Conservation (phyloP, 371 early-diverging fungal species). For the Apophysomyces ossiformis region DNA sequence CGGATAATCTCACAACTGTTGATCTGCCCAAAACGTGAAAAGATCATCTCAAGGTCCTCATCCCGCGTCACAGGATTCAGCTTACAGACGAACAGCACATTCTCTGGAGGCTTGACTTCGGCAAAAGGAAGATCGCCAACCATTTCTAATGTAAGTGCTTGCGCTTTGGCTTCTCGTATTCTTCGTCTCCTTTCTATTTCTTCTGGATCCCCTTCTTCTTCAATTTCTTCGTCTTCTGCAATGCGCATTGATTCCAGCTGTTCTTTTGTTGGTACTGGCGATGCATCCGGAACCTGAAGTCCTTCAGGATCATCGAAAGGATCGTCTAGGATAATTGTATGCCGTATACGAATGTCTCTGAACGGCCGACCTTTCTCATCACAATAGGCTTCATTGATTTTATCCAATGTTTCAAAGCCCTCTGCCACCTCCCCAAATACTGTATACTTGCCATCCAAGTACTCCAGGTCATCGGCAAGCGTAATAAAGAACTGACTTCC, state of each 20-base stretch:
- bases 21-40: conserved; percentile 92
- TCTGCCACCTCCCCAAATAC: conserved; percentile 97
- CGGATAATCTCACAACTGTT: conserved; percentile 91
- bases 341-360: conserved; percentile 90
- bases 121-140: conserved; percentile 97
- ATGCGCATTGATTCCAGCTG: conserved; percentile 78
- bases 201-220: conserved; percentile 71
- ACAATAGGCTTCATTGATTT: conserved; percentile 75
- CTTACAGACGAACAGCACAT: conserved; percentile 96
- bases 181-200: conserved; percentile 70
- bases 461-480: conserved; percentile 80
- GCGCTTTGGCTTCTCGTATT: conserved; percentile 84
- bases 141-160: conserved; percentile 96
- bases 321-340: conserved; percentile 93
- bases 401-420: conserved; percentile 90
- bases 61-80: conserved; percentile 92
- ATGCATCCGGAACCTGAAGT: conserved; percentile 70
- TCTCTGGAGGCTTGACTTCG: conserved; percentile 96
- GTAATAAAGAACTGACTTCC: conserved; percentile 98
- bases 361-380: conserved; percentile 81
- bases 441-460: conserved; percentile 96
- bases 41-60: conserved; percentile 93
- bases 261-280: conserved; percentile 85
- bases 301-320: conserved; percentile 90
- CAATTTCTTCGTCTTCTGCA: conserved; percentile 84